Evolutionary conservation across 176 grass and related monocot genomes (phyloP), one percentile per base, ranked within the genome.

Genomic region (Oryza meyeriana): DNA sequence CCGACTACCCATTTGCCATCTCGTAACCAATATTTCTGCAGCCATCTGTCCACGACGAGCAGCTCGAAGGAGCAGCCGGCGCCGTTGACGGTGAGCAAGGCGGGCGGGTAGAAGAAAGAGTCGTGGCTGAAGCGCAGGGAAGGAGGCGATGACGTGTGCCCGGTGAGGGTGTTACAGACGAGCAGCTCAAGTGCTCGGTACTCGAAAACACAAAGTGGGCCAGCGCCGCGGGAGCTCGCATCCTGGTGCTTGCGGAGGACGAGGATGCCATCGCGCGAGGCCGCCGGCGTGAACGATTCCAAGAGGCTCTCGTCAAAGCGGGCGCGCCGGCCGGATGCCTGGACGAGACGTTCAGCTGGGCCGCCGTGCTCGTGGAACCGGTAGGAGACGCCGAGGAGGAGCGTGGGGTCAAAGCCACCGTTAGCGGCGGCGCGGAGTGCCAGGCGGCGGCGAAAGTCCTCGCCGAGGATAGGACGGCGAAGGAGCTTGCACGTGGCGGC

Each of bases 361-460:
- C 18, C 3, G 35, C 4, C 44, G 42, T 22, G 13, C 44, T 47
- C 14, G 44, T 47, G 1, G 17, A 25, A 1, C 40, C 12, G 1
- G 79, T 62, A 87, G 64, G 85, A 76, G 29, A 63, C 47, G 29
- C 79, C 72, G 38, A 81, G 50, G 44, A 47, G 44, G 12, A 76
- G 36, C 1, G 17, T 10, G 17, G 30, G 72, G 79, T 47, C 58
- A 12, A 79, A 85, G 84, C 76, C 40, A 4, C 44, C 25, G 52
- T 4, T 4, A 22, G 28, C 28, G 26, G 9, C 10, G 61, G 69
- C 27, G 28, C 70, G 47, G 44, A 24, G 25, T 2, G 76, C 17
- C 0, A 64, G 70, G 0, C 47, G 20, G 28, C 62, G 45, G 28
- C 48, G 48, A 78, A 77, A 82, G 16, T 18, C 50, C 1, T 17